Percentiles rank a stretch among this genome's conserved stretches.
Conservation (phyloP, 116 monocot genomes). For the Dioscorea cayenensis region DNA sequence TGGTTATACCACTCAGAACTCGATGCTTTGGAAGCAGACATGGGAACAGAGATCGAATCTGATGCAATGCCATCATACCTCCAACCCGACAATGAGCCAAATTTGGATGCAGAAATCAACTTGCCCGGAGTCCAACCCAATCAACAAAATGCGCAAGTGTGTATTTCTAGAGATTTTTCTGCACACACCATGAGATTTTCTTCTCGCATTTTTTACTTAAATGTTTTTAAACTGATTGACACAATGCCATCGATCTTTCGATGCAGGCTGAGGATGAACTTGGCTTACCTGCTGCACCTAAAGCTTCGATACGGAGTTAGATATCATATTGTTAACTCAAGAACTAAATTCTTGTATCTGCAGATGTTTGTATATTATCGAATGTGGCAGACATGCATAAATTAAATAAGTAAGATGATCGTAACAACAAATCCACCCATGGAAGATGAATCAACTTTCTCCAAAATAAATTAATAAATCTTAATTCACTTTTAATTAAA, state of each 20-base stretch:
- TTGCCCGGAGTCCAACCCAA: constrained; percentile 43
- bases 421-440: no score
- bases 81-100: constrained; percentile 70
- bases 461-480: no score
- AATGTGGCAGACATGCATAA: not conserved
- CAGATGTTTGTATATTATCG: not conserved
- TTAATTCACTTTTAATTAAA: no score
- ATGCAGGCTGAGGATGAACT: constrained; percentile 73
- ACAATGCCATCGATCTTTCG: not conserved
- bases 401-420: no score
- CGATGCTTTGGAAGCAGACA: constrained; percentile 95
- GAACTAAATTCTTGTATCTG: not conserved
- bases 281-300: constrained; percentile 72
- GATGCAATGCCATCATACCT: constrained; percentile 76
- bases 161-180: no score
- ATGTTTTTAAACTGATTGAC: no score
- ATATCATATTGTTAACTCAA: constrained; percentile 3
- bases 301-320: constrained; percentile 55
- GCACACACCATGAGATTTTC: no score
- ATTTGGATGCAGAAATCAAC: constrained; percentile 62
- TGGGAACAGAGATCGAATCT: constrained; percentile 72
- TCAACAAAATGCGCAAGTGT: constrained; percentile 61
- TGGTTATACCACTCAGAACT: constrained; percentile 49
- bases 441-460: no score
- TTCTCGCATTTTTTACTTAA: no score